Evolutionary conservation across 176 grass and related monocot species (phyloP), one percentile per base, ranked within the genome.

Genomic region (Alopecurus myosuroides): DNA sequence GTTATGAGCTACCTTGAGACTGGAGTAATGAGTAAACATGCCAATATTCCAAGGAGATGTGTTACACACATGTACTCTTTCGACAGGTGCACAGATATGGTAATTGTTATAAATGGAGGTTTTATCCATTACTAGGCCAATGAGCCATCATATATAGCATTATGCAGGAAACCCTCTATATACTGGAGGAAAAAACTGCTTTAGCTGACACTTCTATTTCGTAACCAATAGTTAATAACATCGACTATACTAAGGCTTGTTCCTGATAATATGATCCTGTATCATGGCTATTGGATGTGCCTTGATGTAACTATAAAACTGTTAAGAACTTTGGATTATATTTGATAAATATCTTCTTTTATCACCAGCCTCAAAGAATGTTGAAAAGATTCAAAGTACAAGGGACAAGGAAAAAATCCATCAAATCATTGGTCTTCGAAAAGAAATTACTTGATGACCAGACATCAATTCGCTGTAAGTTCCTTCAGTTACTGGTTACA

Each of bases 11-110:
- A 86, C 70, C 79, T 89, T 74, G 51, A 86, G 69, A 86, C 67
- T 49, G 86, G 90, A 86, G 86, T 86, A 89, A 92, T 92, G 44
- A 89, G 75, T 76, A 92, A 46, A 83, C 84, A 85, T 85, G 83
- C 86, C 70, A 84, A 74, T 81, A 63, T 74, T 42, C 87, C 87
- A 62, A 89, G 31, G 51, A 86, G 63, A 92, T 86, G 81, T 80
- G 76, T 88, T 52, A 58, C 81, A 80, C 76, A 86, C 9, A 89
- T 80, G 18, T 92, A 92, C 77, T 83, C 87, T 70, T 86, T 89
- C 22, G 80, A 86, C 20, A 84, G 49, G 51, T 86, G 83, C 75
- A 74, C 74, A 75, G 77, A 92, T 79, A 67, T 92, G 90, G 86
- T 92, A 81, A 76, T 63, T 80, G 8, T 23, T 30, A 11, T 9